These are phyloP conservation scores for Tolypocladium cylindrosporum DNA, from an alignment of 2,329 filamentous ascomycete species.

Conservation along the genomic window DNA sequence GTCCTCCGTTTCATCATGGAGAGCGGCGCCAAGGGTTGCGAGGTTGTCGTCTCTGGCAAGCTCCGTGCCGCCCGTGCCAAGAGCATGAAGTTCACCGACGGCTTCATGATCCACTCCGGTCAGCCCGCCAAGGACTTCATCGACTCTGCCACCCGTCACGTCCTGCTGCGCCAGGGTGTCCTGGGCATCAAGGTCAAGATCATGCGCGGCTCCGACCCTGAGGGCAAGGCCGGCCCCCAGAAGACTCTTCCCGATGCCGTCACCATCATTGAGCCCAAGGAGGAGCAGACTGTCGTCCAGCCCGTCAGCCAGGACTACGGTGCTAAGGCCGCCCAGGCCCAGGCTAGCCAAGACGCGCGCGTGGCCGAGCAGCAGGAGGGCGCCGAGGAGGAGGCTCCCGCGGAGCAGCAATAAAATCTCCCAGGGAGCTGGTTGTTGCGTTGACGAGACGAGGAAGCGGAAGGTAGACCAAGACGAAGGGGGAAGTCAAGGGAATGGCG, in stretches of 20 bases:
- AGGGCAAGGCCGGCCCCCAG: constrained; percentile 96
- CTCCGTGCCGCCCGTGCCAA: constrained; percentile 97
- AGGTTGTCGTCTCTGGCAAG: constrained; percentile 99
- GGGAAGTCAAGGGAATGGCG: constrained; percentile 17
- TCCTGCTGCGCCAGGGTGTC: constrained; percentile 98
- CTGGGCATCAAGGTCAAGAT: constrained; percentile 99
- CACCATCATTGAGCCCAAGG: constrained; percentile 99
- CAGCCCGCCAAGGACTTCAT: constrained; percentile 99
- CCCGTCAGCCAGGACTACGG: constrained; percentile 98
- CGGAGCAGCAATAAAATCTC: constrained; percentile 24
- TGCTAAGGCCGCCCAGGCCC: constrained; percentile 71
- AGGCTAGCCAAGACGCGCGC: constrained; percentile 52
- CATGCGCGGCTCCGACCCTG: constrained; percentile 98
- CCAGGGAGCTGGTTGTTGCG: constrained; percentile 11
- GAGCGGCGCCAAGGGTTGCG: constrained; percentile 98
- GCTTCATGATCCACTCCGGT: constrained; percentile 99
- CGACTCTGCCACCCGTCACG: constrained; percentile 95
- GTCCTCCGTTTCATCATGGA: constrained; percentile 99
- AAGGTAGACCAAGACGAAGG: constrained; percentile 6
- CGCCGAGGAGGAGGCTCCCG: constrained; percentile 29
- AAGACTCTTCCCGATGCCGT: constrained; percentile 97
- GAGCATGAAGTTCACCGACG: constrained; percentile 99
- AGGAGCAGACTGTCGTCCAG: constrained; percentile 91
- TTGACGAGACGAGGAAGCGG: constrained; percentile 10
- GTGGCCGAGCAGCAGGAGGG: constrained; percentile 49